Base-by-base conservation (phyloP, 345 rosid species). In the Salix suchowensis region DNA sequence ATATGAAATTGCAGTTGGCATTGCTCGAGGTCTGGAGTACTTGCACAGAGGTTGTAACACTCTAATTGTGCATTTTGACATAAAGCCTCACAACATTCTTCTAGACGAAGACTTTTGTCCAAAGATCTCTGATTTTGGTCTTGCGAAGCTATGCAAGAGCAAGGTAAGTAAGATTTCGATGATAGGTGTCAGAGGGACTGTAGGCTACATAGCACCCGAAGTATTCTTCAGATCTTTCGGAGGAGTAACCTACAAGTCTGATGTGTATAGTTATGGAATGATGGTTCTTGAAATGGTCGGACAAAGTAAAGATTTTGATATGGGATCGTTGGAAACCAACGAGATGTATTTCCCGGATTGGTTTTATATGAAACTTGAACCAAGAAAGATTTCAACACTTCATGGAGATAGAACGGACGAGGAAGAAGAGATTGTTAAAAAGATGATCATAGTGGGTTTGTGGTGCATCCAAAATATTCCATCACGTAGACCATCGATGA, bases 191-290 rank as follows among this genome's bases (percentile, higher is more conserved):
- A 39, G 80, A 77, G 84, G 80, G 13, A 77, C 78, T 4, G 13
- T 7, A 1, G 80, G 77, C 0, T 74, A 77, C n/a, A 68, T 74
- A 36, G 76, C 81, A 12, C 78, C 81, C 5, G 76, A 81, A 74
- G 74, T 77, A 64, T 69, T 77, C 3, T 68, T 44, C 14, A 44
- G 55, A 34, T 23, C 11, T 21, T 67, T 68, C 37, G 74, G 77
- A 44, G 30, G 65, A 15, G 70, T 68, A 34, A 36, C 80, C 11
- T 52, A 54, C 76, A 72, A 78, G 48, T 78, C 72, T 12, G 76
- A 78, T 72, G 80, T 78, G 34, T 72, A 72, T 34, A 72, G 76
- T 64, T 78, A 50, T 7, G 76, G 76, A 19, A 66, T 72, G 73
- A 19, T 78, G 67, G 18, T 78, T 42, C 68, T 66, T 24, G 61